Evolutionary conservation across 495 filamentous ascomycete genomes (phyloP), one percentile per base, ranked within the genome.

Genomic region (Neurospora sp.): DNA sequence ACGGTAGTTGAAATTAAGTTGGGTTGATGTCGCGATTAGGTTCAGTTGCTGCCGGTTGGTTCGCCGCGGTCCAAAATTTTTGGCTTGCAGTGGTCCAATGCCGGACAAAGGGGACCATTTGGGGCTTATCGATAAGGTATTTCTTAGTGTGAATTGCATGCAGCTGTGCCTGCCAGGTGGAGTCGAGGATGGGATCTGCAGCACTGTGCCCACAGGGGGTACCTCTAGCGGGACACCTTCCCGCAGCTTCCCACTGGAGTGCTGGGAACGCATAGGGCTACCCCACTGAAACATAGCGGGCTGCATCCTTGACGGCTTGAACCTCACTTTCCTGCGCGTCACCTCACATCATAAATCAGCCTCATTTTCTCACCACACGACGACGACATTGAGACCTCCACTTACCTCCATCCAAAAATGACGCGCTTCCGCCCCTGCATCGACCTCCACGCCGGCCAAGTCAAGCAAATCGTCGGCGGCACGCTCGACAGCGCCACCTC

Each of bases 401-500:
- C 27, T 37, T 37, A 37, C 35, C 35, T 37, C 35, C 37, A n/a
- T 37, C 22, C n/a, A 3, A 85, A 85, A 72, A 99, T 99, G 96
- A 98, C 96, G 4, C 88, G 89, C 78, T 99, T 98, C 81, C 87
- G 96, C 16, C 96, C 96, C 18, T 99, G 96, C 80, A 98, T 99
- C 81, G 96, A 99, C 82, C 87, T 99, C 38, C 96, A 99, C 83
- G 90, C 94, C 10, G 96, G 96, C 8, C 88, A 93, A 80, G 96
- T 99, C 39, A 99, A 99, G 84, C 96, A 99, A 82, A 99, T 99
- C 76, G 94, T 99, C 44, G 96, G 96, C 70, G 94, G 94, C 59
- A 98, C 96, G 1, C 86, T 98, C 74, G 91, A 89, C 79, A 87
- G 86, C 75, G 83, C 87, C 0, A 86, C 86, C 27, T 76, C 85